Percentiles rank a stretch among this genome's conserved stretches.
phyloP scores from a whole-genome alignment of 441 rosid species.

The Adansonia gregorii region DNA sequence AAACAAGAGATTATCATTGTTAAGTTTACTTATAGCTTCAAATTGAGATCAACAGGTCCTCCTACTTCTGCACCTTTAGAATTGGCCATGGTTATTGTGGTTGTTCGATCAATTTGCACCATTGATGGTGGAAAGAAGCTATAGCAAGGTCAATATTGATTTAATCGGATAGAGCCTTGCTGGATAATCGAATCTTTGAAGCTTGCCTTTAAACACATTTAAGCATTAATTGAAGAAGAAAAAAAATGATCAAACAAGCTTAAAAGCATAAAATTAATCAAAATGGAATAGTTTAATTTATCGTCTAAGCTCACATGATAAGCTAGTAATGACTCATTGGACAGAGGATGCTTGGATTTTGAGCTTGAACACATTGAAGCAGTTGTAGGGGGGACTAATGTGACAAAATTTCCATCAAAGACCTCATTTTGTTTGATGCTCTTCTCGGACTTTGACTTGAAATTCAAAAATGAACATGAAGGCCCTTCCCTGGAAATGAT shows the following conservation, averaged over 20 bases:
- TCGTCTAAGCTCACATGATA: slow-evolving; percentile 38
- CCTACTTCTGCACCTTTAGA: slow-evolving; percentile 37
- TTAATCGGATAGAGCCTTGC: slow-evolving; percentile 22
- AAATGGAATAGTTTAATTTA: slow-evolving; percentile 3
- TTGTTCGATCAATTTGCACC: slow-evolving; percentile 33
- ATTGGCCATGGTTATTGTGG: slow-evolving; percentile 10
- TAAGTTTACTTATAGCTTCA: slow-evolving; percentile 38
- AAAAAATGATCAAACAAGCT: not conserved
- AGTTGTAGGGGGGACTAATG: slow-evolving; percentile 44
- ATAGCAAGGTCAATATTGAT: slow-evolving; percentile 35
- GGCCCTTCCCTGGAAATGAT: slow-evolving; percentile 39
- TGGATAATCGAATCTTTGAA: slow-evolving; percentile 32
- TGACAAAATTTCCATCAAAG: slow-evolving; percentile 43
- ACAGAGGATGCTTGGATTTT: slow-evolving; percentile 30
- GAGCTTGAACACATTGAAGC: slow-evolving; percentile 26
- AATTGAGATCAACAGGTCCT: slow-evolving; percentile 54
- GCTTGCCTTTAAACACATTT: slow-evolving; percentile 30
- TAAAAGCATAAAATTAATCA: not conserved
- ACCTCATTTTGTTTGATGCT: slow-evolving; percentile 28
- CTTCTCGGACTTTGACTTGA: slow-evolving; percentile 35
- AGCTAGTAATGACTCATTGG: slow-evolving; percentile 30
- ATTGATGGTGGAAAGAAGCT: slow-evolving; percentile 47
- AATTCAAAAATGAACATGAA: slow-evolving; percentile 32
- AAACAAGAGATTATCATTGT: too few relatives aligned
- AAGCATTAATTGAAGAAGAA: not conserved